A percentile compares a stretch with the other conserved stretches of the same genome.
Evolutionary conservation across 495 filamentous ascomycete genomes (phyloP).

Genomic region (Podospora conica): DNA sequence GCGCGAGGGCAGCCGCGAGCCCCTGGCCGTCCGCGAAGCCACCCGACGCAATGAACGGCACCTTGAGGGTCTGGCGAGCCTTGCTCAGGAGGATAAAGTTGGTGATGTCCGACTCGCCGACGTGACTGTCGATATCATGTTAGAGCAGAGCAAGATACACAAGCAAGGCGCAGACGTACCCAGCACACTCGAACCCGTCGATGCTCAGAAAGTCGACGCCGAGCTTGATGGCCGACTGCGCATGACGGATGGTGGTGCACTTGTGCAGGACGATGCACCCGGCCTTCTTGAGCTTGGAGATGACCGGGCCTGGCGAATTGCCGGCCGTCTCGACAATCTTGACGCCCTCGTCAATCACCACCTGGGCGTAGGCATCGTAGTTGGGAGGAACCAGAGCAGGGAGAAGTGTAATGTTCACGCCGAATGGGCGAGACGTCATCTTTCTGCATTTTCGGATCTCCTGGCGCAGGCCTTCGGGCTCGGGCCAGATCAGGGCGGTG

Average conservation of each 20-base stretch:
- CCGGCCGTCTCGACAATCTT: conserved; percentile 95
- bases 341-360: conserved; percentile 89
- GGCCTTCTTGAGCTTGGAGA: conserved; percentile 77
- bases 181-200: conserved; percentile 96
- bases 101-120: conserved; percentile 93
- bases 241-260: conserved; percentile 94
- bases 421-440: conserved; percentile 87
- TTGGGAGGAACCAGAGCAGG: conserved; percentile 84
- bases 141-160: not conserved
- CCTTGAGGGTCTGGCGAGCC: conserved; percentile 74
- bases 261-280: conserved; percentile 84
- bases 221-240: conserved; percentile 84
- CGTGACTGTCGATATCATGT: conserved; percentile 38
- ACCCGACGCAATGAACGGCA: conserved; percentile 92
- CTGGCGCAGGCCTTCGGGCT: conserved; percentile 84
- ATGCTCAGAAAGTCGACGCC: conserved; percentile 96
- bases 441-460: conserved; percentile 83
- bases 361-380: conserved; percentile 87
- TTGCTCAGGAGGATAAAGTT: conserved; percentile 91
- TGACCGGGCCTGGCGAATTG: conserved; percentile 88
- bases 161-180: conserved; percentile 47
- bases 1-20: conserved; percentile 80
- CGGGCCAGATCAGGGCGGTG: conserved; percentile 91
- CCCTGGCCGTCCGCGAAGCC: conserved; percentile 95
- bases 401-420: conserved; percentile 92